Conservation (phyloP, 805 yeast genomes). For the Saccharomyces kudriavzevii region DNA sequence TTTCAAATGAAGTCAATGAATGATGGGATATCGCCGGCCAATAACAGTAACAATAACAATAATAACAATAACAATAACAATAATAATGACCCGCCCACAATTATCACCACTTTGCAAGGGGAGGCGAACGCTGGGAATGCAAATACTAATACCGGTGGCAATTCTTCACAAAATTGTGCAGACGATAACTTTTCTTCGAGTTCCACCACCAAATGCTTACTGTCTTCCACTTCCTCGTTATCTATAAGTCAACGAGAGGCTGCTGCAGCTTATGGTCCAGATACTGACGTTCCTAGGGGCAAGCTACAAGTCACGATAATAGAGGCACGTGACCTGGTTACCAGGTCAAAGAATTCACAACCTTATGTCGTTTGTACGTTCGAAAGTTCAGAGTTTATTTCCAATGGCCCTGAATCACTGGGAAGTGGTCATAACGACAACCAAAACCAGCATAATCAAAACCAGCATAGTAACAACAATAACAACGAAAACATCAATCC, state of each 20-base stretch:
- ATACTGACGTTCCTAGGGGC: constrained; percentile 55
- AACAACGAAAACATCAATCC: constrained; percentile 5
- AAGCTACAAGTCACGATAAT: constrained; percentile 71
- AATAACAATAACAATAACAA: not conserved
- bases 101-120: not conserved
- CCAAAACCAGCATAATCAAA: constrained; percentile 19
- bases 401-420: constrained; percentile 57
- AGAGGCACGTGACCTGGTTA: constrained; percentile 65
- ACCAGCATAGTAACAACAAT: constrained; percentile 1
- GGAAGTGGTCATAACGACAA: constrained; percentile 16
- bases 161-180: not conserved
- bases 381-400: constrained; percentile 84
- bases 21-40: constrained; percentile 2
- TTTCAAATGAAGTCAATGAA: constrained; percentile 27
- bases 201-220: constrained; percentile 4
- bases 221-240: not conserved
- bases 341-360: constrained; percentile 48
- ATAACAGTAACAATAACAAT: not conserved
- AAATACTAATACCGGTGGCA: not conserved
- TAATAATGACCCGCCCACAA: not conserved
- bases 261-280: constrained; percentile 11
- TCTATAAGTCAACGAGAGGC: constrained; percentile 2
- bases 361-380: constrained; percentile 90
- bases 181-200: constrained; percentile 11
- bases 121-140: not conserved